These are phyloP conservation scores for Rhynchospora tenuis DNA, from an alignment of 176 grass and related monocot genomes.

Conservation along the genomic window DNA sequence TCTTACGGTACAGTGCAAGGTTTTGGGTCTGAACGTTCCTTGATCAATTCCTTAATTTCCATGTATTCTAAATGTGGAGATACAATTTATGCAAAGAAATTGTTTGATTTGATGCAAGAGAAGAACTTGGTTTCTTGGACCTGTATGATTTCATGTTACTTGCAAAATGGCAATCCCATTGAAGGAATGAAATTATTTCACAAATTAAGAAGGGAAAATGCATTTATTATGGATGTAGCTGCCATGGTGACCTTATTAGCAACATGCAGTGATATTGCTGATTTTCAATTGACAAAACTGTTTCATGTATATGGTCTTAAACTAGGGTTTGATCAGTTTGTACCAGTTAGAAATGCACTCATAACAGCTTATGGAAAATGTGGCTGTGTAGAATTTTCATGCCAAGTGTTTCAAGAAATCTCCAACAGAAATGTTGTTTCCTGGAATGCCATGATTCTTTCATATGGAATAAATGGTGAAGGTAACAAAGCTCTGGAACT, in stretches of 20 bases:
- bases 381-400: conserved; percentile 42
- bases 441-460: conserved; percentile 73
- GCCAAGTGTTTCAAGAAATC: conserved; percentile 59
- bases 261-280: conserved; percentile 47
- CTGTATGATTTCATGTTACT: conserved; percentile 49
- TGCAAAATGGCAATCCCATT: conserved; percentile 44
- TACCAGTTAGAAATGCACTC: conserved; percentile 49
- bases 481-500: conserved; percentile 47
- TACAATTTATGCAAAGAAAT: conserved; percentile 39
- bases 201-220: conserved; percentile 44
- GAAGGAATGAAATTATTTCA: conserved; percentile 52
- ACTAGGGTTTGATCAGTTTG: conserved; percentile 47
- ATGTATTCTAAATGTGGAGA: conserved; percentile 67
- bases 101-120: conserved; percentile 41
- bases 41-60: conserved; percentile 55
- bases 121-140: conserved; percentile 81
- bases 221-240: conserved; percentile 44
- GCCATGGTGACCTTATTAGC: conserved; percentile 48
- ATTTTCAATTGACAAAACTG: conserved; percentile 45
- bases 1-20: conserved; percentile 37
- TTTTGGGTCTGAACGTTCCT: conserved; percentile 36
- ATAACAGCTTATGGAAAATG: conserved; percentile 74
- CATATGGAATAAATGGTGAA: conserved; percentile 59
- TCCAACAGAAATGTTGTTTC: conserved; percentile 39
- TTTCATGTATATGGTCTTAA: conserved; percentile 60